Evolutionary conservation across 352 stramenopile genomes (phyloP).

Genomic region (Synura sp.): DNA sequence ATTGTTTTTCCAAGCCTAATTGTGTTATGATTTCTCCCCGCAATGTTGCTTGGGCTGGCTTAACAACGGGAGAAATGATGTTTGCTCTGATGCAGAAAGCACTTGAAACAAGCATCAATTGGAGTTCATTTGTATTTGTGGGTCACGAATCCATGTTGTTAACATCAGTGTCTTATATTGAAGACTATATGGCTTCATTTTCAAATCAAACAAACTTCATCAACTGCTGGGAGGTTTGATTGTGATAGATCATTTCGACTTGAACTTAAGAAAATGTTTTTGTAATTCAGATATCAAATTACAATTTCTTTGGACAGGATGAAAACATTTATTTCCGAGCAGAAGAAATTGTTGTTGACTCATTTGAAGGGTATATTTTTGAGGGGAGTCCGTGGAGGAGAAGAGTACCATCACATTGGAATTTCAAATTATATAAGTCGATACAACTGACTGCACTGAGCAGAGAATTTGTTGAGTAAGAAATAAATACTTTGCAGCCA

Average conservation of each 20-base stretch:
- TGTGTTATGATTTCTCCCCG: not conserved
- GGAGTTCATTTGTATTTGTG: not conserved
- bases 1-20: not conserved
- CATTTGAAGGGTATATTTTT: not conserved
- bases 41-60: not conserved
- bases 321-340: not conserved
- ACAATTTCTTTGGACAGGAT: not conserved
- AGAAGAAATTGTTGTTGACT: not conserved
- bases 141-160: not conserved
- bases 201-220: not conserved
- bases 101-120: not conserved
- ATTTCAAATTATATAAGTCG: not conserved
- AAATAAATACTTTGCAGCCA: no score
- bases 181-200: not conserved
- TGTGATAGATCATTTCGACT: no score
- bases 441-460: not conserved
- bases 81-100: not conserved
- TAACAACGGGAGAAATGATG: not conserved
- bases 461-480: not conserved
- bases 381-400: not conserved
- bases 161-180: not conserved
- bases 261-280: no score
- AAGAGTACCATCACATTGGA: not conserved
- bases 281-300: no score
- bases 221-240: not conserved